These are phyloP conservation scores for Globisporangium perplexum DNA, from an alignment of 352 stramenopile species.

Conservation along the genomic window DNA sequence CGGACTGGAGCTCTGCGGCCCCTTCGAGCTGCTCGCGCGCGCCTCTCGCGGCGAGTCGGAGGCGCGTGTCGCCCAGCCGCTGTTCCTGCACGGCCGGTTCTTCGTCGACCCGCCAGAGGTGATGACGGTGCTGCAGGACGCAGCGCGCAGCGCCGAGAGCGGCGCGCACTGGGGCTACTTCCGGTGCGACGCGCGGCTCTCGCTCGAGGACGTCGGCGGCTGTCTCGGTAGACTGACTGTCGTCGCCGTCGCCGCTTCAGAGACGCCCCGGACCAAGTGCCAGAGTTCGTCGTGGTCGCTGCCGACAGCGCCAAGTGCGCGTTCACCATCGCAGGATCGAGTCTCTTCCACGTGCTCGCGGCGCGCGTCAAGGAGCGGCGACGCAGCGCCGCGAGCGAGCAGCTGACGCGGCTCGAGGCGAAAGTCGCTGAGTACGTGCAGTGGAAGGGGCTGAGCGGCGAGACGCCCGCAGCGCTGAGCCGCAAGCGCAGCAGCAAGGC, in stretches of 20 bases:
- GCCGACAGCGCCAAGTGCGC: conserved; percentile 21
- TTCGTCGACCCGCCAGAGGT: conserved; percentile 55
- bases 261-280: conserved; percentile 32
- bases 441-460: neutral
- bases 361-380: neutral
- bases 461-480: conserved; percentile 14
- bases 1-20: conserved; percentile 32
- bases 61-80: conserved; percentile 25
- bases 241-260: conserved; percentile 12
- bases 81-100: conserved; percentile 48
- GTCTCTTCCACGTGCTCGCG: conserved; percentile 38
- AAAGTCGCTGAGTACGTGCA: conserved; percentile 3
- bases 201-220: neutral
- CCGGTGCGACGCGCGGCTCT: conserved; percentile 14
- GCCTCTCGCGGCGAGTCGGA: conserved; percentile 10
- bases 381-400: neutral
- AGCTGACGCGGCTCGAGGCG: neutral
- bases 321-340: conserved; percentile 29
- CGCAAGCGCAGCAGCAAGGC: conserved; percentile 24
- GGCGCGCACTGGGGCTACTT: conserved; percentile 52
- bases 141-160: neutral
- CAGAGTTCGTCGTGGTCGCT: conserved; percentile 33
- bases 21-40: conserved; percentile 37
- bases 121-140: conserved; percentile 23
- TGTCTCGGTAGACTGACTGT: neutral